A percentile compares a stretch with the other conserved stretches of the same genome.
These are phyloP conservation scores for Lablab purpureus DNA, from an alignment of 306 rosid genomes.

Conservation along the genomic window DNA sequence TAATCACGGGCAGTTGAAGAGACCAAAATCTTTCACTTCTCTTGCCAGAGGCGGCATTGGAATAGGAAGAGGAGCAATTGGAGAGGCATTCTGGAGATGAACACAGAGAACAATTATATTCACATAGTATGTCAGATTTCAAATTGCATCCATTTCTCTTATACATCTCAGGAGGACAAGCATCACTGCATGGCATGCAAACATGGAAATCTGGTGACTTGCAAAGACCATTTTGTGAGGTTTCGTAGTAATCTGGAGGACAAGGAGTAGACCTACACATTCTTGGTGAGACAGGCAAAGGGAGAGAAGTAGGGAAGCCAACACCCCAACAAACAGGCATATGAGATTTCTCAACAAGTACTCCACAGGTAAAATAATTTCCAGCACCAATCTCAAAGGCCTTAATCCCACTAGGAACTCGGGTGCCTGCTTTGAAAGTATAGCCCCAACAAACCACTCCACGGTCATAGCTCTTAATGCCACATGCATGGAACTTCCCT, in stretches of 20 bases:
- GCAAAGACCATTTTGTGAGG: slow-evolving; percentile 14
- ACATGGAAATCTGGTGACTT: background rate
- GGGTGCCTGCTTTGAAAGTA: slow-evolving; percentile 16
- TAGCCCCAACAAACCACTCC: slow-evolving; percentile 26
- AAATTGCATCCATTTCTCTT: slow-evolving; percentile 2
- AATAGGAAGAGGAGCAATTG: slow-evolving; percentile 4
- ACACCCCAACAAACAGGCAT: slow-evolving; percentile 23
- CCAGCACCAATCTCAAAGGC: slow-evolving; percentile 15
- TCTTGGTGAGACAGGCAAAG: slow-evolving; percentile 1
- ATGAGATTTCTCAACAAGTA: slow-evolving; percentile 7
- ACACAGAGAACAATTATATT: slow-evolving; percentile 4
- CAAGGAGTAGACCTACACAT: slow-evolving; percentile 25
- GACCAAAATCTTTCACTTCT: slow-evolving; percentile 9
- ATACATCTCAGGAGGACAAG: slow-evolving; percentile 15
- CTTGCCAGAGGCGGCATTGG: background rate
- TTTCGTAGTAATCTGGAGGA: slow-evolving; percentile 3
- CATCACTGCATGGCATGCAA: slow-evolving; percentile 13
- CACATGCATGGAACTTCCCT: slow-evolving; percentile 31
- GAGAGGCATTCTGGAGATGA: slow-evolving; percentile 10
- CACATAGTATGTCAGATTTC: slow-evolving; percentile 5
- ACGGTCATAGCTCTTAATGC: slow-evolving; percentile 3
- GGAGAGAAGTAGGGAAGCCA: slow-evolving; percentile 17
- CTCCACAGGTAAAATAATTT: slow-evolving; percentile 13
- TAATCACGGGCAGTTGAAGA: background rate
- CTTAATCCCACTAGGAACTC: slow-evolving; percentile 23